These are phyloP conservation scores for Diddensiella caesifluorescens DNA, from an alignment of 805 yeast genomes.

Conservation along the genomic window DNA sequence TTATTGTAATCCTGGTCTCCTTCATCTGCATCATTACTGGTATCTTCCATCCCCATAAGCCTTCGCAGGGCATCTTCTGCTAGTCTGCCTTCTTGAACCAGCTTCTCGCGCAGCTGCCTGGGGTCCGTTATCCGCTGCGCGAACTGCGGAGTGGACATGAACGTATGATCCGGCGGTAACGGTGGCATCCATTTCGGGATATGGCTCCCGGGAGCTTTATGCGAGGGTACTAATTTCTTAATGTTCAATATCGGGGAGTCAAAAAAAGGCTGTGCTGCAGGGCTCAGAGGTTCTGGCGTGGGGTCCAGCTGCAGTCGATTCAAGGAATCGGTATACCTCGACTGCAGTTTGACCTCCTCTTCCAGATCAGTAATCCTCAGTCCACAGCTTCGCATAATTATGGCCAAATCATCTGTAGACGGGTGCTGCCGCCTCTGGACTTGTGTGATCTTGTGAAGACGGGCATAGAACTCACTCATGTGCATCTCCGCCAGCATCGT, in stretches of 20 bases:
- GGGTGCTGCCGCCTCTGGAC: conserved; percentile 35
- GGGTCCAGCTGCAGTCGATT: conserved; percentile 27
- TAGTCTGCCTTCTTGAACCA: conserved; percentile 74
- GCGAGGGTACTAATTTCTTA: conserved; percentile 52
- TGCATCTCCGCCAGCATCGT: conserved; percentile 31
- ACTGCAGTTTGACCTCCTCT: conserved; percentile 23
- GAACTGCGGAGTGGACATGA: conserved; percentile 67
- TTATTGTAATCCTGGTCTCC: conserved; percentile 9
- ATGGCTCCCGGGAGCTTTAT: conserved; percentile 37
- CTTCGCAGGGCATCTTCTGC: conserved; percentile 75
- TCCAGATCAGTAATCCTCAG: conserved; percentile 30
- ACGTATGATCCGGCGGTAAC: conserved; percentile 92
- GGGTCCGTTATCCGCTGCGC: conserved; percentile 62
- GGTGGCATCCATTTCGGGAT: conserved; percentile 79
- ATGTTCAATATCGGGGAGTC: conserved; percentile 47
- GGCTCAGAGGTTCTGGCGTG: conserved; percentile 32
- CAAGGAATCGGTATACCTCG: conserved; percentile 24
- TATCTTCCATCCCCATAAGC: conserved; percentile 36
- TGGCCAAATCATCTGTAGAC: conserved; percentile 30
- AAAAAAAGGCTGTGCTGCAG: conserved; percentile 49
- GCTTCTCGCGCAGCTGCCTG: conserved; percentile 58
- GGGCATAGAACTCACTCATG: conserved; percentile 24
- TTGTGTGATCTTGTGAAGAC: conserved; percentile 25
- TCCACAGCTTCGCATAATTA: conserved; percentile 27
- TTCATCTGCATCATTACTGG: conserved; percentile 13